Percentiles rank a stretch among this genome's conserved stretches.
Evolutionary conservation across 805 yeast species (phyloP).

Genomic region (Myxozyma sirexii): DNA sequence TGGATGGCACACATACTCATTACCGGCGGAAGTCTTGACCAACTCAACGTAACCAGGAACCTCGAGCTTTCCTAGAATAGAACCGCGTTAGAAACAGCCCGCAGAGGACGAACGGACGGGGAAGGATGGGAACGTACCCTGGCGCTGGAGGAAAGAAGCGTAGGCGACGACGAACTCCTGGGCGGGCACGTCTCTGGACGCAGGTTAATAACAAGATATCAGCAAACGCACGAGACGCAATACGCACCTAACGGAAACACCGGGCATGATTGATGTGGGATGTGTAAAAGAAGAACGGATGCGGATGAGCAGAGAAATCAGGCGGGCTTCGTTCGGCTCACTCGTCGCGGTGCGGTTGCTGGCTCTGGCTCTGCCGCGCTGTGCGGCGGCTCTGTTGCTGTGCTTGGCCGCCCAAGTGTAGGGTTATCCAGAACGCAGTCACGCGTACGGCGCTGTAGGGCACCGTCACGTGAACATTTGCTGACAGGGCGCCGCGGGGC

Average conservation of each 20-base stretch:
- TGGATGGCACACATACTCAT: conserved; percentile 52
- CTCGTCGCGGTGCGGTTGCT: too few species aligned
- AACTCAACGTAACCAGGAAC: conserved; percentile 99
- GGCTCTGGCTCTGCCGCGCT: not conserved
- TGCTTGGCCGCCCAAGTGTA: not conserved
- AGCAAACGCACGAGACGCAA: not conserved
- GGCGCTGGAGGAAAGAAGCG: conserved; percentile 99
- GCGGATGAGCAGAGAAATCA: not conserved
- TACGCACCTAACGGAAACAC: conserved; percentile 97
- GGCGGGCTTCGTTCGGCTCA: too few species aligned
- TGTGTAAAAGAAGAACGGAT: not conserved
- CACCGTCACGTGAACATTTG: not conserved
- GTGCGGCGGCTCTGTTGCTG: too few species aligned
- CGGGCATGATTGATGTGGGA: conserved; percentile 64
- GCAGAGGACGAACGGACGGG: too few species aligned
- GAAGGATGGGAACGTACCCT: conserved; percentile 55
- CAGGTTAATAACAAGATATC: not conserved
- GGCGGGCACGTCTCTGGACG: conserved; percentile 97
- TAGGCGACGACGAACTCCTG: conserved; percentile 99
- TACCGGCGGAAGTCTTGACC: conserved; percentile 98
- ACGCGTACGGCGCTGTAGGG: not conserved
- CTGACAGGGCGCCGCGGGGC: not conserved
- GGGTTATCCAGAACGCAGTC: conserved; percentile 13
- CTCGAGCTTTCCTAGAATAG: conserved; percentile 70
- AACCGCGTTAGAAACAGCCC: not conserved